Evolutionary conservation across 1,139 yeast species (phyloP), one percentile per base, ranked within the genome.

Genomic region (Yamadazyma epiphylla): DNA sequence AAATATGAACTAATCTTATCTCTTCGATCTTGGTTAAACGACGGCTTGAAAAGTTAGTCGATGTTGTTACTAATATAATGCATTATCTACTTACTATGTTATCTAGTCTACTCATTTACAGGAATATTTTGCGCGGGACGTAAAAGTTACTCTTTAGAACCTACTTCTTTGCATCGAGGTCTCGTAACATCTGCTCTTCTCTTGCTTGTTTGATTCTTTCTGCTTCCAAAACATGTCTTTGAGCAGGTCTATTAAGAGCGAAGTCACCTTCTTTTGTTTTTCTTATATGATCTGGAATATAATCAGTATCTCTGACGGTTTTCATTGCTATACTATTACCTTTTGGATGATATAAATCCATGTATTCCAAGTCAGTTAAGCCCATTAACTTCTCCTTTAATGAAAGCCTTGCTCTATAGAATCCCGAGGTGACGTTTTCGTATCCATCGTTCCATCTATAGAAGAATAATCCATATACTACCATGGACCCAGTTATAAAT

Each of bases 361-460:
- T 77, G 46, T 64, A 64, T 45, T 85, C 89, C 38, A 69, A 70
- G 15, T 71, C 77, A 3, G 70, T 57, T 37, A 85, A 59, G 2
- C 82, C 82, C 23, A 72, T 45, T 5, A 80, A 31, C 33, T 54
- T 44, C 39, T 80, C 80, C 46, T 83, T 74, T 29, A 72, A 33
- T 23, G 69, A 55, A 29, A 85, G 65, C 40, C 86, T 77, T 23
- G 67, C 57, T 31, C 91, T 55, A 51, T 84, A 78, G 31, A 84
- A 77, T 29, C 72, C 77, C 9, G 85, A 70, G 55, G 85, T 79
- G 4, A 83, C 77, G 46, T 84, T 80, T 40, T 85, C 94, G 43
- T 76, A 73, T 6, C 89, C 89, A 35, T 85, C 94, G 49, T 86
- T 84, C 95, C 95, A 85, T 33, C 89, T 64, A 51, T 80, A 74